Conservation (phyloP, 768 basidiomycete species). For the Tricholomella constricta region DNA sequence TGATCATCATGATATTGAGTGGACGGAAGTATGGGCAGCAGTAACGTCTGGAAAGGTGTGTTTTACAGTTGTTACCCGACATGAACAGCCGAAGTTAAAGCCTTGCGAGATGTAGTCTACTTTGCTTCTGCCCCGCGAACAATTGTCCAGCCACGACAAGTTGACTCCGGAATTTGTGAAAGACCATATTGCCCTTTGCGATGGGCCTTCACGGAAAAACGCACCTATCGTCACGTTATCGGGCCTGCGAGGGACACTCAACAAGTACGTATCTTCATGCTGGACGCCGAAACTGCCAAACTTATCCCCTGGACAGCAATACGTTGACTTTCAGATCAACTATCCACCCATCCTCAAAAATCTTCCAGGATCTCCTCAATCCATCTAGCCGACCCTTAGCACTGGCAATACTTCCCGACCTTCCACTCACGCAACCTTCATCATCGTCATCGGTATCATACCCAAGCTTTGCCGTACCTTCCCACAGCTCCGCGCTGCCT, state of each 20-base stretch:
- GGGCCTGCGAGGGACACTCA: slow-evolving; percentile 74
- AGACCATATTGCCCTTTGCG: slow-evolving; percentile 79
- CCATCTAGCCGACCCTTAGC: slow-evolving; percentile 34
- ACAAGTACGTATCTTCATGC: slow-evolving; percentile 47
- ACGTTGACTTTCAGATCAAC: slow-evolving; percentile 47
- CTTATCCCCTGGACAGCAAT: slow-evolving; percentile 28
- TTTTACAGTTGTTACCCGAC: slow-evolving; percentile 7
- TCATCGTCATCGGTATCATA: slow-evolving; percentile 31
- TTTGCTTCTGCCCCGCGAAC: slow-evolving; percentile 75
- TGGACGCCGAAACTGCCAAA: background rate
- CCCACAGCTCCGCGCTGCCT: slow-evolving; percentile 44
- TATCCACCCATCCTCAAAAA: slow-evolving; percentile 41
- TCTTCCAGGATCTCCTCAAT: slow-evolving; percentile 40
- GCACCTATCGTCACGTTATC: slow-evolving; percentile 75
- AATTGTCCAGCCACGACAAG: slow-evolving; percentile 48
- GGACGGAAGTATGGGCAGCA: slow-evolving; percentile 69
- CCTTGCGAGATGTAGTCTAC: slow-evolving; percentile 56
- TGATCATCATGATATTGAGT: slow-evolving; percentile 60
- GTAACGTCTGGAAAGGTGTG: slow-evolving; percentile 69
- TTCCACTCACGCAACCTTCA: slow-evolving; percentile 43
- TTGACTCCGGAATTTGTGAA: slow-evolving; percentile 76
- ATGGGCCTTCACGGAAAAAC: slow-evolving; percentile 46
- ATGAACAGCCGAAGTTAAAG: background rate
- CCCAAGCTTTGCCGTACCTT: slow-evolving; percentile 48
- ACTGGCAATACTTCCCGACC: slow-evolving; percentile 50